phyloP scores from a whole-genome alignment of 2,329 filamentous ascomycete species.

The Dactylellina haptotyla region DNA sequence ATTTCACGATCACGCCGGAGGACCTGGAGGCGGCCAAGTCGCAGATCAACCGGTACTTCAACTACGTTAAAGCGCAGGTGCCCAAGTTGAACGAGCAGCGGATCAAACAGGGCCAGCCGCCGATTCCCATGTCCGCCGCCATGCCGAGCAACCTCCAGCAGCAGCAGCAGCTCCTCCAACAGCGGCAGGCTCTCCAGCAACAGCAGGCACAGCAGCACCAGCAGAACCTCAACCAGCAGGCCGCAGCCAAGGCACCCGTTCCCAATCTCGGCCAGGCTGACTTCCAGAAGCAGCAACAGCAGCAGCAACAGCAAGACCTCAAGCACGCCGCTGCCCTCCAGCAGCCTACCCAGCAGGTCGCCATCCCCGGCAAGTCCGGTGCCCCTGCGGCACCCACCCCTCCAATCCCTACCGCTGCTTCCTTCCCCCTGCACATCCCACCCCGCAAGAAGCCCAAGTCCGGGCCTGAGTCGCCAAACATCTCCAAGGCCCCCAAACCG shows the following conservation, averaged over 20 bases:
- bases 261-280: constrained; percentile 10
- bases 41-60: constrained; percentile 45
- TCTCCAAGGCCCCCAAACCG: constrained; percentile 26
- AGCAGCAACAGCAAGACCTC: constrained; percentile 18
- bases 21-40: constrained; percentile 42
- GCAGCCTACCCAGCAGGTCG: background rate
- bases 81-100: constrained; percentile 46
- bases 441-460: constrained; percentile 43
- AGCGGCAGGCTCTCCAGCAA: constrained; percentile 2
- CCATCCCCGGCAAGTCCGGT: constrained; percentile 17
- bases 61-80: constrained; percentile 48
- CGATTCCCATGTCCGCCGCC: constrained; percentile 23
- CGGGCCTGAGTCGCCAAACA: constrained; percentile 33
- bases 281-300: background rate
- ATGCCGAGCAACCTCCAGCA: constrained; percentile 30
- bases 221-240: constrained; percentile 1
- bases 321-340: constrained; percentile 10
- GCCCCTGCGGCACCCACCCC: constrained; percentile 46
- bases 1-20: constrained; percentile 46
- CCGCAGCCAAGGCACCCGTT: constrained; percentile 13
- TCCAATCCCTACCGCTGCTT: constrained; percentile 28
- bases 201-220: constrained; percentile 11
- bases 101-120: constrained; percentile 29
- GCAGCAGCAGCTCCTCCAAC: constrained; percentile 18
- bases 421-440: constrained; percentile 37